A percentile compares a stretch with the other conserved stretches of the same genome.
These are phyloP conservation scores for Mycena belliarum DNA, from an alignment of 768 basidiomycete species.

Conservation along the genomic window DNA sequence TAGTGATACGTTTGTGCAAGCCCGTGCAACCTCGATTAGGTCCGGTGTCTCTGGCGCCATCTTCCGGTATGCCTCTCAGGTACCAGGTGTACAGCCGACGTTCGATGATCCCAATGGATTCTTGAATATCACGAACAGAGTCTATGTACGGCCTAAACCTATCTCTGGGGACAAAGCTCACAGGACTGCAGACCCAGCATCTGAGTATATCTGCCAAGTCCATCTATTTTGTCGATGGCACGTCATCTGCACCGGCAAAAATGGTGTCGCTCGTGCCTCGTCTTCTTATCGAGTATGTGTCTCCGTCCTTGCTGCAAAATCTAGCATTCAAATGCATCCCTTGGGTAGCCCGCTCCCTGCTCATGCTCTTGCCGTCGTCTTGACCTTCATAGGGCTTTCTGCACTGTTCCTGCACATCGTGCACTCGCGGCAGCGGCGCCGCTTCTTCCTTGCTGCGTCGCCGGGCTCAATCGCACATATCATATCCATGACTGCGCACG, in stretches of 20 bases:
- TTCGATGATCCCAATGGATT: constrained; percentile 55
- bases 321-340: too few species aligned
- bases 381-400: constrained; percentile 48
- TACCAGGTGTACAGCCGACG: constrained; percentile 36
- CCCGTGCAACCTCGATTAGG: constrained; percentile 48
- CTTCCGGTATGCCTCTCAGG: constrained; percentile 49
- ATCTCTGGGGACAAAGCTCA: background rate
- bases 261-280: constrained; percentile 46
- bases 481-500: constrained; percentile 55
- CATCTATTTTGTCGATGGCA: constrained; percentile 53
- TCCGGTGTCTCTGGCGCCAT: constrained; percentile 63
- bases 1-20: constrained; percentile 47
- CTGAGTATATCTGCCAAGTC: constrained; percentile 56
- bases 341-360: constrained; percentile 47
- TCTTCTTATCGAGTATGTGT: constrained; percentile 58
- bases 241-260: constrained; percentile 37
- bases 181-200: constrained; percentile 48
- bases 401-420: constrained; percentile 48
- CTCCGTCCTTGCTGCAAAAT: background rate
- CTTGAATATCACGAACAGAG: constrained; percentile 44
- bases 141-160: constrained; percentile 45
- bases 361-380: constrained; percentile 47
- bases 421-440: constrained; percentile 48
- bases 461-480: constrained; percentile 67
- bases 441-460: constrained; percentile 50